phyloP scores from a whole-genome alignment of 202 grass and related monocot species.

The Cymbopogon flexuosus region DNA sequence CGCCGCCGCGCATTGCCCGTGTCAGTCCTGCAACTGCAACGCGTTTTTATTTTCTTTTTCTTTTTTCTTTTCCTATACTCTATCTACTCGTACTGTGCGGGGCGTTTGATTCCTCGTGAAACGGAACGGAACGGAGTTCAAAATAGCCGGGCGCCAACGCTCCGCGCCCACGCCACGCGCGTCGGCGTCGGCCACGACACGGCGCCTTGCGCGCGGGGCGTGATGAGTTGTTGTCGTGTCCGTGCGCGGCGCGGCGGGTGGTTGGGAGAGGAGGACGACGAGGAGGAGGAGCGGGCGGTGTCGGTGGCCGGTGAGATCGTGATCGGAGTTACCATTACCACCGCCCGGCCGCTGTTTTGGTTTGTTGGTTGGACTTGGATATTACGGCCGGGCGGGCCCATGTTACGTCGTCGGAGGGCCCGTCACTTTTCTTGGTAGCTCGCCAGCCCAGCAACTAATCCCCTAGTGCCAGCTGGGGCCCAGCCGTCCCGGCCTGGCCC shows the following conservation, averaged over 20 bases:
- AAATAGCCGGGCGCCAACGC: slow-evolving; percentile 46
- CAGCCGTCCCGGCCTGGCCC: background rate
- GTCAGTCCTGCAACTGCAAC: slow-evolving; percentile 22
- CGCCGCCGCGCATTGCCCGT: slow-evolving; percentile 1
- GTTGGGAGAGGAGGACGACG: slow-evolving; percentile 10
- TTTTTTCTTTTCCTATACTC: too few relatives aligned
- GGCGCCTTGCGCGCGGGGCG: background rate
- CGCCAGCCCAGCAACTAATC: slow-evolving; percentile 35
- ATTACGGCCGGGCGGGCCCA: background rate
- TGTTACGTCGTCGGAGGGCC: slow-evolving; percentile 4
- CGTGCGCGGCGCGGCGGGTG: slow-evolving; percentile 25
- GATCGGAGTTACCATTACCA: background rate
- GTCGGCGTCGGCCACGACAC: background rate
- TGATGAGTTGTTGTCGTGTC: slow-evolving; percentile 1
- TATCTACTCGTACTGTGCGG: too few relatives aligned
- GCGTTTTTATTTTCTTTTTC: background rate
- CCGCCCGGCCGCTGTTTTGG: background rate
- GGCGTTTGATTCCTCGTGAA: background rate
- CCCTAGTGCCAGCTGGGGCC: background rate
- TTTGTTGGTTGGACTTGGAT: slow-evolving; percentile 8
- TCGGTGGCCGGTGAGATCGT: slow-evolving; percentile 25
- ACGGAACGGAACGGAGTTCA: background rate
- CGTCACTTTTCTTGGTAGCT: slow-evolving; percentile 31
- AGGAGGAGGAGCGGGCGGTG: background rate
- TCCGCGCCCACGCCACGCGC: background rate